A percentile compares a stretch with the other conserved stretches of the same genome.
Conservation (phyloP, 352 stramenopile species). For the Peronospora destructor region DNA sequence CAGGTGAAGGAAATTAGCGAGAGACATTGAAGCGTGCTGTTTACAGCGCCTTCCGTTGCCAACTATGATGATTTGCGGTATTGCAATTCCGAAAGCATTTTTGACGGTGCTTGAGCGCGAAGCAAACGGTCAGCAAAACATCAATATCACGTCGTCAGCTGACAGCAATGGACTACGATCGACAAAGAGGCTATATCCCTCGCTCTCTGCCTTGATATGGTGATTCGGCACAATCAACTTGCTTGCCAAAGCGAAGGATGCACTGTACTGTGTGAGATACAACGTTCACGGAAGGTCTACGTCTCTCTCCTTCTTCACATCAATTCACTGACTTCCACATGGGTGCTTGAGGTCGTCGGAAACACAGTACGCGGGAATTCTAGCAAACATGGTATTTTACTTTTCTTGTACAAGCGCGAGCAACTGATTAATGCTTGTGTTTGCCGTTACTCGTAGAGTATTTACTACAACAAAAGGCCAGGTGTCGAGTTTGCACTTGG, state of each 20-base stretch:
- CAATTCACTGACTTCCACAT: slow-evolving; percentile 81
- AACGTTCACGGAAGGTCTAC: slow-evolving; percentile 43
- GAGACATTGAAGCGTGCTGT: slow-evolving; percentile 83
- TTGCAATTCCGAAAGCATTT: slow-evolving; percentile 63
- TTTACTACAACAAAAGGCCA: slow-evolving; percentile 81
- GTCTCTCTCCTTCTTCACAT: slow-evolving; percentile 83
- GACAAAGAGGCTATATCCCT: too few relatives aligned
- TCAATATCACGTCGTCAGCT: background rate
- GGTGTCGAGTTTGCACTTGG: slow-evolving; percentile 88
- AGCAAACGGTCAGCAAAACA: slow-evolving; percentile 44
- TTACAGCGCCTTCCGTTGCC: slow-evolving; percentile 68
- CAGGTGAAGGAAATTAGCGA: slow-evolving; percentile 70
- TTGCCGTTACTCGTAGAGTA: slow-evolving; percentile 38
- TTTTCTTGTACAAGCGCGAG: slow-evolving; percentile 13
- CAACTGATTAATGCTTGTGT: slow-evolving; percentile 7
- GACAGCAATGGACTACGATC: slow-evolving; percentile 12
- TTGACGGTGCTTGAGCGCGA: slow-evolving; percentile 65
- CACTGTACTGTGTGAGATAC: slow-evolving; percentile 28
- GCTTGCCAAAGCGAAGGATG: slow-evolving; percentile 11
- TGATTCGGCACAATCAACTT: too few relatives aligned
- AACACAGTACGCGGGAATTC: slow-evolving; percentile 51
- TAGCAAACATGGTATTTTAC: slow-evolving; percentile 14
- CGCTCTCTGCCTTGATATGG: too few relatives aligned
- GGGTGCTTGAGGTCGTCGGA: slow-evolving; percentile 73
- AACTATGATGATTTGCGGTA: slow-evolving; percentile 81